Base-by-base conservation (phyloP, 2,329 filamentous ascomycete species). In the Pestalotiopsis sp. region DNA sequence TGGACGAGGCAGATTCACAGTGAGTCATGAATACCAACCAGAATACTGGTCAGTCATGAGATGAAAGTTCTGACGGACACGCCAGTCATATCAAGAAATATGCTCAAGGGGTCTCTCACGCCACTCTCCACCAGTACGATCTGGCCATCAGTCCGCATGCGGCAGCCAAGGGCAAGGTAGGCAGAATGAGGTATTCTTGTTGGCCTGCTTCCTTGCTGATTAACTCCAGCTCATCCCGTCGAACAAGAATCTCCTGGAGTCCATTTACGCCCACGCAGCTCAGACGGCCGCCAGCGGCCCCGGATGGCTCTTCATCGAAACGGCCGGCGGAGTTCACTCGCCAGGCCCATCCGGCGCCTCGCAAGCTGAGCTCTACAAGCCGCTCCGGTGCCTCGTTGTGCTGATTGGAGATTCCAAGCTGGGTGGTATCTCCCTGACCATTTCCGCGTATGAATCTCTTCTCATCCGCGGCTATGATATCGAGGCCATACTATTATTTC, bases 241-340 rank as follows among this genome's bases (percentile, higher is more conserved):
- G 1, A 83, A 89, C 68, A 77, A 83, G 13, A 78, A 82, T 1
- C 81, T 91, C 1, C 75, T 90, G 4, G 73, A 78, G 2, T 79
- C 80, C 7, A 82, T 90, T 39, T 81, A 84, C 61, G 75, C 80
- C 1, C 80, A 83, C 66, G 81, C 85, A 1, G 75, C 78, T 6
- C 72, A 79, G n/a, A 82, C 81, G 66, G 82, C 85, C 3, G 73
- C 76, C 22, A 71, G 72, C 2, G 79, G 80, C 4, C 76, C 81
- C 59, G 86, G 86, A n/a, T 88, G 90, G 78, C 80, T 92, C 1
- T 85, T 97, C 60, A 82, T 96, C 59, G 93, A 97, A 77, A 96
- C 93, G 1, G 93, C 93, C 1, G 93, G 93, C 0, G 93, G 93
- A 0, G 91, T 95, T 0, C 89, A 95, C 69, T 95, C 92, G 0